Conservation (phyloP, 306 rosid species). For the Vicia sativa region DNA sequence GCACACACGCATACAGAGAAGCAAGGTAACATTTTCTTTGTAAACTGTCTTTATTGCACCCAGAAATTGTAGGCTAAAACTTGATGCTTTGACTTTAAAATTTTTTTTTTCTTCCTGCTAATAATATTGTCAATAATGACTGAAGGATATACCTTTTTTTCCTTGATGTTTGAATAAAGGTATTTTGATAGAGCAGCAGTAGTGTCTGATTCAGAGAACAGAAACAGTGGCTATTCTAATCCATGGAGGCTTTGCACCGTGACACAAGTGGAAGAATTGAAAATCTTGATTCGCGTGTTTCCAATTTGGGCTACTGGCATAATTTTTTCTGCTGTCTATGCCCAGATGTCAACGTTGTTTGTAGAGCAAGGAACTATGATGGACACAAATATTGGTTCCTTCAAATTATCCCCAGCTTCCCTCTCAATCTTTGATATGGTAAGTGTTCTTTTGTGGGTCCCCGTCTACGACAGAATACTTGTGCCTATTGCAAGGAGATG, state of each 20-base stretch:
- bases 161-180: constrained; percentile 47
- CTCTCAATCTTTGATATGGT: constrained; percentile 68
- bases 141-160: constrained; percentile 4
- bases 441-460: constrained; percentile 88
- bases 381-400: constrained; percentile 75
- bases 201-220: constrained; percentile 57
- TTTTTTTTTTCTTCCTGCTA: constrained; percentile 5
- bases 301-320: constrained; percentile 92
- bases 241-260: constrained; percentile 90
- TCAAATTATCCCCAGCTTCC: constrained; percentile 82
- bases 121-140: constrained; percentile 5
- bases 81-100: background rate
- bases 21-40: too few species aligned
- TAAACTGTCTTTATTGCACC: too few species aligned
- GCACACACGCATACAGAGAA: too few species aligned
- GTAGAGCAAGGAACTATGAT: constrained; percentile 89
- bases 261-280: constrained; percentile 91
- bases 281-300: constrained; percentile 81
- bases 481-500: constrained; percentile 74
- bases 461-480: constrained; percentile 69
- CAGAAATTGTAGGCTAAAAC: too few species aligned
- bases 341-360: constrained; percentile 93
- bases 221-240: constrained; percentile 54
- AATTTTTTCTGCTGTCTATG: constrained; percentile 77
- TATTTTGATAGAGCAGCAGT: constrained; percentile 87